These are phyloP conservation scores for Gossypium sturtianum DNA, from an alignment of 345 rosid species.

Conservation along the genomic window DNA sequence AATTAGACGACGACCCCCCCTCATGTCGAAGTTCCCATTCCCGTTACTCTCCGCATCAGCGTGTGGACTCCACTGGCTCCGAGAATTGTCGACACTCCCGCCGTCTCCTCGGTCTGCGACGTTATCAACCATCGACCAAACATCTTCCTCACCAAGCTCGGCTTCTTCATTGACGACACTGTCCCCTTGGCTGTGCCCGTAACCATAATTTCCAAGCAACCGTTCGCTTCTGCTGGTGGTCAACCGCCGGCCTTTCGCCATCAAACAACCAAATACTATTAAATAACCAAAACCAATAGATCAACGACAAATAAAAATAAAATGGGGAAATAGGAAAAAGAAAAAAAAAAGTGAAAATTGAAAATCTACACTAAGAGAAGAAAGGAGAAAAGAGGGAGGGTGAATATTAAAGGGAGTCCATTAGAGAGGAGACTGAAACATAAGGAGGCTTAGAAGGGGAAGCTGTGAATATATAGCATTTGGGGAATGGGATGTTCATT, in stretches of 20 bases:
- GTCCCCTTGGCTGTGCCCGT: slow-evolving; percentile 22
- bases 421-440: slow-evolving; percentile 11
- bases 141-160: slow-evolving; percentile 77
- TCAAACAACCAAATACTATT: slow-evolving; percentile 14
- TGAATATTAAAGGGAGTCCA: slow-evolving; percentile 18
- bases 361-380: not conserved
- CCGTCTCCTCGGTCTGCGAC: slow-evolving; percentile 22
- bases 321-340: not conserved
- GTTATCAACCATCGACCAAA: slow-evolving; percentile 66
- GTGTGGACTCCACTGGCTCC: slow-evolving; percentile 41
- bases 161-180: slow-evolving; percentile 23
- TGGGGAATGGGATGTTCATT: slow-evolving; percentile 19
- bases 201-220: slow-evolving; percentile 35
- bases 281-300: not conserved
- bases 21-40: not conserved
- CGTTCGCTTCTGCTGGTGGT: slow-evolving; percentile 76
- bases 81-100: slow-evolving; percentile 1
- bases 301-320: not conserved
- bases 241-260: slow-evolving; percentile 72
- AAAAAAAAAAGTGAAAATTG: not conserved
- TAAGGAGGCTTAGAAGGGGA: slow-evolving; percentile 16
- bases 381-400: not conserved
- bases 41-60: slow-evolving; percentile 22
- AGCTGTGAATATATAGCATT: slow-evolving; percentile 29
- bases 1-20: slow-evolving; percentile 13